Evolutionary conservation across 306 rosid species (phyloP), one percentile per base, ranked within the genome.

Genomic region (Inga laurina): DNA sequence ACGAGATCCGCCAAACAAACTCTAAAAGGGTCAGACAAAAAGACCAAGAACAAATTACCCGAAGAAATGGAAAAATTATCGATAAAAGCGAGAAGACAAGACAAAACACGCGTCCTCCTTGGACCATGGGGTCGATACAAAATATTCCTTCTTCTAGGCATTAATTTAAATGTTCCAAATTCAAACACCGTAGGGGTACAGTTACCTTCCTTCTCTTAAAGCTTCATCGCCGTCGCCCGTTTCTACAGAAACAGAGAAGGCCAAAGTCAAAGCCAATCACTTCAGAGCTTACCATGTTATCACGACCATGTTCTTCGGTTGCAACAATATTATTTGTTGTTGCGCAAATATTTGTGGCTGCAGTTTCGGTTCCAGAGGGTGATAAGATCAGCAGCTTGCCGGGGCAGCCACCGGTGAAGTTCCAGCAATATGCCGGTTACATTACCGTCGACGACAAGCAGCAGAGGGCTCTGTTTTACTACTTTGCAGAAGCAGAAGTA

Each of bases 381-480:
- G 98, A 93, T 77, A 87, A 84, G 78, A 84, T 93, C 66, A 72
- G 52, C 24, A 73, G 62, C 48, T 67, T 95, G 27, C 98, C 97
- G 15, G 97, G 93, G 78, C 98, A 95, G 61, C 98, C 97, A 54
- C 84, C 52, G 30, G 97, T 95, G 0, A 86, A 82, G 56, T 95
- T 95, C 82, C 87, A 84, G 62, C 98, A 95, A 74, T 95, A 93
- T 77, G 88, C 89, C 34, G 97, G 98, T 39, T 95, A 95, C 79
- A 85, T 95, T 79, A 82, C 89, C 43, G 93, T 95, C 56, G 93
- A 92, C 72, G 90, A 82, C 4, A 59, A 81, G 21, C 88, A 92
- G 3, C 86, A 88, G 46, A 91, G 88, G 88, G 86, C 97, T 46
- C 89, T 94, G 77, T 94, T 93, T 80, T 94, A 94, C 79, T 94